These are phyloP conservation scores for Castanospermum australe DNA, from an alignment of 306 rosid genomes.

Conservation along the genomic window DNA sequence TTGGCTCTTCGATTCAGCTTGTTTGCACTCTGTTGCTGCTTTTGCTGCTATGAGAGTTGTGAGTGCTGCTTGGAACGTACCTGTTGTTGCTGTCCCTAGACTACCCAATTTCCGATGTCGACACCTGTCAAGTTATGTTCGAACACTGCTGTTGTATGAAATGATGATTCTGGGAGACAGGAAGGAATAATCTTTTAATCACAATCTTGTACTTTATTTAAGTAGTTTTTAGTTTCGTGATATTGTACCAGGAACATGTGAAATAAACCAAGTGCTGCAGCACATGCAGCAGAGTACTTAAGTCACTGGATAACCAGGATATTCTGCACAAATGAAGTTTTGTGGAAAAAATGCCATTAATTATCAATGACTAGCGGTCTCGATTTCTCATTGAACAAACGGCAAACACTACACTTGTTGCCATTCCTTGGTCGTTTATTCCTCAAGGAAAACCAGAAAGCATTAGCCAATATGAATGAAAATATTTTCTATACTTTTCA, in stretches of 20 bases:
- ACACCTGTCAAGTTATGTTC: neutral
- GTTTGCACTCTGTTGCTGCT: slow-evolving; percentile 57
- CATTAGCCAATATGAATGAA: slow-evolving; percentile 2
- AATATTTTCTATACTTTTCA: slow-evolving; percentile 29
- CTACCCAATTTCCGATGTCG: neutral
- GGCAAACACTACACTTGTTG: neutral
- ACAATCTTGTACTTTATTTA: neutral
- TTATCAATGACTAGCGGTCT: neutral
- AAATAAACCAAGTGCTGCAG: slow-evolving; percentile 6
- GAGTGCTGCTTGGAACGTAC: slow-evolving; percentile 44
- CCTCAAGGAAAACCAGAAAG: slow-evolving; percentile 18
- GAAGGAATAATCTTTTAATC: slow-evolving; percentile 14
- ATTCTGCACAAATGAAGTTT: neutral
- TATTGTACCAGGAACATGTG: neutral
- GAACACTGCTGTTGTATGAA: neutral
- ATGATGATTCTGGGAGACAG: slow-evolving; percentile 10
- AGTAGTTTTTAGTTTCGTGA: neutral
- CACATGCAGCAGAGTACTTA: neutral
- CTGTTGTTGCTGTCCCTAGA: slow-evolving; percentile 66
- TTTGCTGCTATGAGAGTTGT: slow-evolving; percentile 53
- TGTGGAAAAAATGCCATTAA: neutral
- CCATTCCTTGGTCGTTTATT: neutral
- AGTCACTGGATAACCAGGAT: neutral
- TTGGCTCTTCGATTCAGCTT: slow-evolving; percentile 40
- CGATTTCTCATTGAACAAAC: neutral